Base-by-base conservation (phyloP, 176 grass and related monocot species). In the Pharus latifolius region DNA sequence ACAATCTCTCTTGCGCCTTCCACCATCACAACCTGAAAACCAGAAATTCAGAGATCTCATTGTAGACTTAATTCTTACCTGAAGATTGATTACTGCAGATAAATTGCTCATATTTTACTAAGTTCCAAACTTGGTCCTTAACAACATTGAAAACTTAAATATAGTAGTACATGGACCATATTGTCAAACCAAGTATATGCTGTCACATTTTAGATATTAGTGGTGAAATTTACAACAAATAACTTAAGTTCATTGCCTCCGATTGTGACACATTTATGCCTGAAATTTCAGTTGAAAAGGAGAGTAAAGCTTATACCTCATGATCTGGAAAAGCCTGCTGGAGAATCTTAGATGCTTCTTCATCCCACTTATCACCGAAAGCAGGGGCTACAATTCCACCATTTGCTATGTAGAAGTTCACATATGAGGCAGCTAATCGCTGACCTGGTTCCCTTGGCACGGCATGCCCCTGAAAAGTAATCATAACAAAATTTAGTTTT, bases 351-450 rank as follows among this genome's bases (percentile, higher is more conserved):
- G 20, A 48, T 2, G 86, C 94, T 10, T 88, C 80, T 4, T 78
- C 17, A 23, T 98, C 94, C 78, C 86, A n/a, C 69, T 83, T 85
- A 44, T 92, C 73, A 2, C 94, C 81, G 22, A 98, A 98, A 11
- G 81, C 69, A 6, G 94, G 94, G 7, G 81, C 94, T 34, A 93
- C 4, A 27, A 98, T 88, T 34, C 89, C 89, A 3, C 89, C 67
- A 19, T 90, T 98, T 0, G 94, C 78, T 24, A 80, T 83, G 74
- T 98, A 98, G 42, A 98, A 93, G 65, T 98, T 98, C 20, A 90
- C 94, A 14, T 98, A 98, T 0, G 94, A 93, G 47, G 94, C 89
- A 3, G 94, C 84, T 67, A 98, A 26, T 41, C 94, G 92, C 52
- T 59, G 90, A 51, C 86, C 86, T 3, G 80, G 45, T 3, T 58